A percentile compares a stretch with the other conserved stretches of the same genome.
These are phyloP conservation scores for Bonia amplexicaulis DNA, from an alignment of 176 grass and related monocot genomes.

Conservation along the genomic window DNA sequence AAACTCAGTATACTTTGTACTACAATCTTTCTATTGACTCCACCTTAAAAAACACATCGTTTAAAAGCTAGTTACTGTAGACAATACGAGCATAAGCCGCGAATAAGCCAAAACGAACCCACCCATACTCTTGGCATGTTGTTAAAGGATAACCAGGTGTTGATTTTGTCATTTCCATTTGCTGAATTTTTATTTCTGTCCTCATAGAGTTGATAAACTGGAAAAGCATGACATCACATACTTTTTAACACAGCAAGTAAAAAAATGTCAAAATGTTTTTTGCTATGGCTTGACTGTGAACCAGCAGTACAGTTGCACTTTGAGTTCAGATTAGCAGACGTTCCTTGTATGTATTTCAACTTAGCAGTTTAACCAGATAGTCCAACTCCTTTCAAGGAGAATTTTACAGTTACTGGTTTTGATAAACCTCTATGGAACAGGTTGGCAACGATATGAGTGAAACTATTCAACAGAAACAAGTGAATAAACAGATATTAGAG, in stretches of 20 bases:
- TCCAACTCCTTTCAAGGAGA: neutral
- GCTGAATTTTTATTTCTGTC: neutral
- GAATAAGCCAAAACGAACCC: too few species aligned
- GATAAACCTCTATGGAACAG: conserved; percentile 32
- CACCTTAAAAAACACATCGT: too few species aligned
- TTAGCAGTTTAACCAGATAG: neutral
- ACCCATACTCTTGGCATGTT: conserved; percentile 31
- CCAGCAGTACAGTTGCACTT: neutral
- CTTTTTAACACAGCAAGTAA: neutral
- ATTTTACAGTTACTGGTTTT: neutral
- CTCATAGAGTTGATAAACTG: neutral
- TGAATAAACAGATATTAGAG: conserved; percentile 26
- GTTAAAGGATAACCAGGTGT: conserved; percentile 41
- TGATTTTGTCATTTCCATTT: conserved; percentile 8
- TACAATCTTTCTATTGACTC: too few species aligned
- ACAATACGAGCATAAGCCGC: too few species aligned
- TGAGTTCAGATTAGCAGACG: neutral
- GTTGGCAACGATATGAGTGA: conserved; percentile 8
- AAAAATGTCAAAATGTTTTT: neutral
- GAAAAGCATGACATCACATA: neutral
- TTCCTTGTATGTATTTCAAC: neutral
- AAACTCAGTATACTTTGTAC: too few species aligned
- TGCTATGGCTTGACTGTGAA: neutral
- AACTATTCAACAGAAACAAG: conserved; percentile 21
- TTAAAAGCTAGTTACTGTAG: too few species aligned